Conservation (phyloP, 2,329 filamentous ascomycete genomes). For the Bimuria novae-zelandiae region DNA sequence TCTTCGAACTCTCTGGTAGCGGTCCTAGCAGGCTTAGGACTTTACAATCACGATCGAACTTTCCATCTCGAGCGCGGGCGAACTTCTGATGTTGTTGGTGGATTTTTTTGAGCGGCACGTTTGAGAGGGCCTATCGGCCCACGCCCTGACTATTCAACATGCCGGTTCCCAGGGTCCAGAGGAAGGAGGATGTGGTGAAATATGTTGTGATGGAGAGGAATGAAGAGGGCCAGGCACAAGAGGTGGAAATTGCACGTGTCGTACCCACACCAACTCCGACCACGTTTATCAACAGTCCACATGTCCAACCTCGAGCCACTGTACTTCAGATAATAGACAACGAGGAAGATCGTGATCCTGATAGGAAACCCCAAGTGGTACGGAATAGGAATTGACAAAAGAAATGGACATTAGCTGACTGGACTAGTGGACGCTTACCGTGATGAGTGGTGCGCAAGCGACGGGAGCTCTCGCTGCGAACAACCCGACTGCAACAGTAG, state of each 20-base stretch:
- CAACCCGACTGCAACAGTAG: conserved; percentile 32
- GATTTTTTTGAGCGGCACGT: conserved; percentile 36
- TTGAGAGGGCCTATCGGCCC: conserved; percentile 36
- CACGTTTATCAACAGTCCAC: conserved; percentile 19
- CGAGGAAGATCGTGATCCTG: conserved; percentile 20
- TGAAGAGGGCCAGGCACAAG: conserved; percentile 18
- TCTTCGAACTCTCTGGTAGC: conserved; percentile 28
- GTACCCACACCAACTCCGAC: conserved; percentile 25
- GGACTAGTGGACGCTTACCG: conserved; percentile 30
- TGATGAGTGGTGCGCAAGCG: conserved; percentile 17
- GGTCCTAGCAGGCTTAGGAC: conserved; percentile 44
- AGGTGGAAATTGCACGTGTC: conserved; percentile 10
- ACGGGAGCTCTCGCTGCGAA: conserved; percentile 26
- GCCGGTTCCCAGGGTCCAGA: conserved; percentile 31
- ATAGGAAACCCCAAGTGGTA: conserved; percentile 26
- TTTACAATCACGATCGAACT: conserved; percentile 22
- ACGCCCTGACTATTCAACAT: conserved; percentile 27
- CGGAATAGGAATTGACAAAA: conserved; percentile 3
- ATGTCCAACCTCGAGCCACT: conserved; percentile 18
- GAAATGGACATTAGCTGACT: conserved; percentile 18
- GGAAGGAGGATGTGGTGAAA: conserved; percentile 27
- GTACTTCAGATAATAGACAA: conserved; percentile 13
- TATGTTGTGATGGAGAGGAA: conserved; percentile 36
- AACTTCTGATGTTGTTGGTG: conserved; percentile 43
- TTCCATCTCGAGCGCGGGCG: conserved; percentile 23